These are phyloP conservation scores for Emericellopsis atlantica DNA, from an alignment of 2,329 filamentous ascomycete genomes.

Conservation along the genomic window DNA sequence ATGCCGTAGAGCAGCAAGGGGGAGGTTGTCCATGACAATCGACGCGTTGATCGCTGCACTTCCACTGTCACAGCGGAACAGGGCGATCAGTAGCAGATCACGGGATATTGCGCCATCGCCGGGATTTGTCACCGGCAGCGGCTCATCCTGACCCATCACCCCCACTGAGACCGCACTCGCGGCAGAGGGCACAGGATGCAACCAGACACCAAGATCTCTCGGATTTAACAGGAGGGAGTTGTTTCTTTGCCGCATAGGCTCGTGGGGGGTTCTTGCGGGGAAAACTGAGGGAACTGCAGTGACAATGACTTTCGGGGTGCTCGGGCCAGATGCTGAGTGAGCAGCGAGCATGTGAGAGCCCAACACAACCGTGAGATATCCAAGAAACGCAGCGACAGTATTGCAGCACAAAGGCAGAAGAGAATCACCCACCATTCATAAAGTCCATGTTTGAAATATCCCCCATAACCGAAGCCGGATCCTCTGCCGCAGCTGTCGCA, in stretches of 20 bases:
- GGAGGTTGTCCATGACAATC: not conserved
- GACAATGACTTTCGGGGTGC: too few species aligned
- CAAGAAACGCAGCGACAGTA: too few species aligned
- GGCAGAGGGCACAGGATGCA: not conserved
- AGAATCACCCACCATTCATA: constrained; percentile 30
- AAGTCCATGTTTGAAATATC: constrained; percentile 37
- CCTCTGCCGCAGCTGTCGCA: constrained; percentile 21
- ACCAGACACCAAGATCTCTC: too few species aligned
- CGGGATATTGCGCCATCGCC: constrained; percentile 50
- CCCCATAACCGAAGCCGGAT: constrained; percentile 26
- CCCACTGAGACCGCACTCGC: constrained; percentile 4
- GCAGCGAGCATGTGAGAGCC: too few species aligned
- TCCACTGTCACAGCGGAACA: not conserved
- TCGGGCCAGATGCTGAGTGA: too few species aligned
- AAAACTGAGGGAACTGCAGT: too few species aligned
- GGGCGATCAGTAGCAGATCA: constrained; percentile 25
- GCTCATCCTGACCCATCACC: not conserved
- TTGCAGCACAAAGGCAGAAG: not conserved
- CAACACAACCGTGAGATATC: too few species aligned
- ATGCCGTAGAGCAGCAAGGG: too few species aligned
- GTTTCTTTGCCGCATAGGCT: too few species aligned
- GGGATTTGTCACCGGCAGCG: constrained; percentile 28
- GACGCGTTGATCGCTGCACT: not conserved
- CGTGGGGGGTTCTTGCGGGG: too few species aligned
- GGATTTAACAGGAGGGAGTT: too few species aligned